phyloP scores from a whole-genome alignment of 306 rosid species.

The Vigna radiata region DNA sequence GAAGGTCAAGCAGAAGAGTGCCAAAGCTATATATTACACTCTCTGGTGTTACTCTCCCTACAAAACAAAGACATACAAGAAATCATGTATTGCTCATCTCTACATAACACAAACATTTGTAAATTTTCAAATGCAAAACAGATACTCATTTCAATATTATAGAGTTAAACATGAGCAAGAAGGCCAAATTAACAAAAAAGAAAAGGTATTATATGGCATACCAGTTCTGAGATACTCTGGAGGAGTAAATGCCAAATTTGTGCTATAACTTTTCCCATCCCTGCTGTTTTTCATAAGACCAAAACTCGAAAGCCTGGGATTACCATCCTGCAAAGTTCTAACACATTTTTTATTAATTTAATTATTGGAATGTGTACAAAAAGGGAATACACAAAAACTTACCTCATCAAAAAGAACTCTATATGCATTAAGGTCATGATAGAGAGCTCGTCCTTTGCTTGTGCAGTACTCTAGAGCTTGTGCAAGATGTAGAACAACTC shows the following conservation, averaged over 20 bases:
- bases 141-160: constrained; percentile 4
- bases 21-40: constrained; percentile 88
- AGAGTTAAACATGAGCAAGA: not conserved
- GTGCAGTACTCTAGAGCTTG: constrained; percentile 92
- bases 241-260: constrained; percentile 90
- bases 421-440: constrained; percentile 86
- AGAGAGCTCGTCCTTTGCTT: constrained; percentile 78
- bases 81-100: constrained; percentile 18
- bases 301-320: constrained; percentile 82
- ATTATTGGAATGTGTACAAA: not conserved
- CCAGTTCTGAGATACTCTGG: constrained; percentile 93
- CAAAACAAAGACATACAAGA: constrained; percentile 37
- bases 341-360: constrained; percentile 36
- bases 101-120: constrained; percentile 7
- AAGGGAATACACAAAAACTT: constrained; percentile 36
- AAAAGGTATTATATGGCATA: constrained; percentile 31
- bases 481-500: constrained; percentile 88
- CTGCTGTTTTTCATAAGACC: constrained; percentile 89
- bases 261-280: constrained; percentile 87
- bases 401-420: constrained; percentile 85
- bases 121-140: constrained; percentile 4
- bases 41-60: constrained; percentile 87
- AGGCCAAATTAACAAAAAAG: constrained; percentile 18
- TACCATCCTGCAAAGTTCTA: constrained; percentile 72
- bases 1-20: constrained; percentile 86